phyloP scores from a whole-genome alignment of 1,139 yeast species.

The Debaryomyces subglobosus region DNA sequence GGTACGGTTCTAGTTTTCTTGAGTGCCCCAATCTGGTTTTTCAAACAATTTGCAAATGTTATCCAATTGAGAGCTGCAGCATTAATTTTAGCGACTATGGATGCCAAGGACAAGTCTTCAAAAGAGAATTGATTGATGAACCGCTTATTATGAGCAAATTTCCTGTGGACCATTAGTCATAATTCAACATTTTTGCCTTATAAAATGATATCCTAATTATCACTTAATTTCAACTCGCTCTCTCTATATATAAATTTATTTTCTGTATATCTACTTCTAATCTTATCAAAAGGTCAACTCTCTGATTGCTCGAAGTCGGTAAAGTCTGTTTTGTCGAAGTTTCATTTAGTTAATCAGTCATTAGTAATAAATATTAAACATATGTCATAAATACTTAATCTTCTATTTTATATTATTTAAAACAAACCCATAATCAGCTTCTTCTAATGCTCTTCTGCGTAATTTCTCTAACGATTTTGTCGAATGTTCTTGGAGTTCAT shows the following conservation, averaged over 20 bases:
- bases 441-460: slow-evolving; percentile 30
- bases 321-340: neutral
- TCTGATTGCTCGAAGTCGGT: neutral
- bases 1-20: slow-evolving; percentile 67
- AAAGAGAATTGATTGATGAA: slow-evolving; percentile 13
- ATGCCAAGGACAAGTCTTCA: slow-evolving; percentile 60
- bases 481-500: slow-evolving; percentile 40
- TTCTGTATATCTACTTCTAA: slow-evolving; percentile 3
- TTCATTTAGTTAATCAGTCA: neutral
- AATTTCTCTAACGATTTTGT: slow-evolving; percentile 32
- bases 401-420: neutral
- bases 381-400: slow-evolving; percentile 2
- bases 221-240: neutral
- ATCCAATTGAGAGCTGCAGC: slow-evolving; percentile 90
- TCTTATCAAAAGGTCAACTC: slow-evolving; percentile 6
- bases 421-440: slow-evolving; percentile 30
- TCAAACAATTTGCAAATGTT: slow-evolving; percentile 89
- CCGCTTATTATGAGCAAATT: neutral
- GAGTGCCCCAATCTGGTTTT: slow-evolving; percentile 84
- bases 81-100: slow-evolving; percentile 73
- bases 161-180: neutral
- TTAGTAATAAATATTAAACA: neutral
- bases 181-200: neutral
- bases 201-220: neutral
- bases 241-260: slow-evolving; percentile 5